These are phyloP conservation scores for Quercus dentata DNA, from an alignment of 306 rosid species.

Conservation along the genomic window DNA sequence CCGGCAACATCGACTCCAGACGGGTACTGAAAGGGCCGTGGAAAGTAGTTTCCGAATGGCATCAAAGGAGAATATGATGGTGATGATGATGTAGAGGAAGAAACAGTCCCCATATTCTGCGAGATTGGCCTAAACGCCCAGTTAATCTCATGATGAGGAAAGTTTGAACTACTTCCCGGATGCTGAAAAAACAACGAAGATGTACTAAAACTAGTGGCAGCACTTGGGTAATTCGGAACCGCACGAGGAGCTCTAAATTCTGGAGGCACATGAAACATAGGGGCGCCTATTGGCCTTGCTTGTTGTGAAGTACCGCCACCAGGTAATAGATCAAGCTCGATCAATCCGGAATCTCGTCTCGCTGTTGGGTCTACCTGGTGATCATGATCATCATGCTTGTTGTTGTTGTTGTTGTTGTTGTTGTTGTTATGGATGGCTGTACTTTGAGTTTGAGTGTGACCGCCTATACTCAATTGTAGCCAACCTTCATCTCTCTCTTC, in stretches of 20 bases:
- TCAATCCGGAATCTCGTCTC: slow-evolving; percentile 22
- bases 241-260: slow-evolving; percentile 7
- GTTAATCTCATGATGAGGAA: slow-evolving; percentile 42
- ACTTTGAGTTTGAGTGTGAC: neutral
- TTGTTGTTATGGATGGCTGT: slow-evolving; percentile 1
- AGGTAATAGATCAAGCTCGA: slow-evolving; percentile 72
- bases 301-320: neutral
- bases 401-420: slow-evolving; percentile 4
- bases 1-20: slow-evolving; percentile 45
- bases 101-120: slow-evolving; percentile 26
- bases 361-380: neutral
- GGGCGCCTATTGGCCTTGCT: slow-evolving; percentile 2
- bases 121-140: slow-evolving; percentile 61
- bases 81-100: slow-evolving; percentile 36
- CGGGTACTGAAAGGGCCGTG: slow-evolving; percentile 49
- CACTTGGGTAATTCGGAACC: neutral
- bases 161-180: slow-evolving; percentile 32
- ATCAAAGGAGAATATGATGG: slow-evolving; percentile 45
- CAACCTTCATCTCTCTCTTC: slow-evolving; percentile 36
- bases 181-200: slow-evolving; percentile 44
- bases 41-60: slow-evolving; percentile 40
- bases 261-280: slow-evolving; percentile 7
- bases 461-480: slow-evolving; percentile 84
- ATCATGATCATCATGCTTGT: neutral
- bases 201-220: slow-evolving; percentile 2